Conservation (phyloP, 2,329 filamentous ascomycete genomes). For the Sordariomycetes sp. region DNA sequence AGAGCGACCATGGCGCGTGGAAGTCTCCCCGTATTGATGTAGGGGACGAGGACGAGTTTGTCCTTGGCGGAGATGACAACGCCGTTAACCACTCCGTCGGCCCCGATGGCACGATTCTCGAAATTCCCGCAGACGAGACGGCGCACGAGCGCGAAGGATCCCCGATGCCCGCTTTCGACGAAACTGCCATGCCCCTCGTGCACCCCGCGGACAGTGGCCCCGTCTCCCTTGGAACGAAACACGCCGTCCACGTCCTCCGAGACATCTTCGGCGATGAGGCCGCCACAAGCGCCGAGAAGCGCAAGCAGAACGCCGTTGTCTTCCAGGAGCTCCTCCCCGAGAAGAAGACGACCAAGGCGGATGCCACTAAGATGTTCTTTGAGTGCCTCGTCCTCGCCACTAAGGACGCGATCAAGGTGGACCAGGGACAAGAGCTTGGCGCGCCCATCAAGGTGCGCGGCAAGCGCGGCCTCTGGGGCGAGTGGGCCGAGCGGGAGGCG, state of each 20-base stretch:
- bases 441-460: conserved; percentile 71
- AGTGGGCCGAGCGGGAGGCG: conserved; percentile 75
- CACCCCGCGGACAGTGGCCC: conserved; percentile 76
- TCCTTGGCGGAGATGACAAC: conserved; percentile 31
- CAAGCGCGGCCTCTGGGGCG: conserved; percentile 93
- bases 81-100: conserved; percentile 39
- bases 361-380: conserved; percentile 99
- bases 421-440: conserved; percentile 68
- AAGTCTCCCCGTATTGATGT: conserved; percentile 60
- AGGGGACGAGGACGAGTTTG: conserved; percentile 49
- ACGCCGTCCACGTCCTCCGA: conserved; percentile 87
- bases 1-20: conserved; percentile 46
- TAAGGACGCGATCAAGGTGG: conserved; percentile 95
- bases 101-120: conserved; percentile 48
- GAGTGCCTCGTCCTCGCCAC: conserved; percentile 91
- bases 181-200: conserved; percentile 60
- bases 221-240: conserved; percentile 83
- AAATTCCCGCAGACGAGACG: conserved; percentile 49
- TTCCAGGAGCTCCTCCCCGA: conserved; percentile 91
- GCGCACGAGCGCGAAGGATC: conserved; percentile 30
- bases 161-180: conserved; percentile 56
- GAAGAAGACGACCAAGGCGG: conserved; percentile 64
- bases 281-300: conserved; percentile 54
- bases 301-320: conserved; percentile 63
- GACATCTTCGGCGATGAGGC: conserved; percentile 71